Conservation (phyloP, 169 alveolate genomes). For the Plasmodium blacklocki region DNA sequence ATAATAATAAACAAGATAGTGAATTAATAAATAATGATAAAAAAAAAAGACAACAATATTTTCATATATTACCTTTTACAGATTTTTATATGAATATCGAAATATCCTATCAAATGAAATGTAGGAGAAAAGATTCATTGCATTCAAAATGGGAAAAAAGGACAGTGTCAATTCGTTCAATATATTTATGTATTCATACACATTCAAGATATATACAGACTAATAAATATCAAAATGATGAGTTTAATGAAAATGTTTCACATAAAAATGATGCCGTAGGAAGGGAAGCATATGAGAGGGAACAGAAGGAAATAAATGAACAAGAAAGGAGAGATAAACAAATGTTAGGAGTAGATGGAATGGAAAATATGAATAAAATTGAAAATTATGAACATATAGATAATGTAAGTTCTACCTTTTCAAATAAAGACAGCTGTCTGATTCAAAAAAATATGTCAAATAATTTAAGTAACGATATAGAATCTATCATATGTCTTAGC, state of each 20-base stretch:
- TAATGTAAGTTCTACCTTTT: no score
- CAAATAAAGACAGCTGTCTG: background rate
- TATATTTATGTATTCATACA: constrained; percentile 67
- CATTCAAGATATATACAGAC: constrained; percentile 3
- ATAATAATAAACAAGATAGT: background rate
- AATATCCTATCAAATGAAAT: constrained; percentile 20
- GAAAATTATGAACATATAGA: background rate
- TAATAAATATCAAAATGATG: background rate
- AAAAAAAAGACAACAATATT: constrained; percentile 33
- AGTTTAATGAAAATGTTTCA: background rate
- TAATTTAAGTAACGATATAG: constrained; percentile 35
- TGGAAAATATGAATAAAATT: background rate
- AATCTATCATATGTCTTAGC: constrained; percentile 34
- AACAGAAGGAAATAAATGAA: background rate
- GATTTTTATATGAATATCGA: constrained; percentile 61
- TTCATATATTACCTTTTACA: constrained; percentile 56
- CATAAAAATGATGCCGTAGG: background rate
- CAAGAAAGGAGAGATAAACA: background rate
- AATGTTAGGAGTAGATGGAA: background rate
- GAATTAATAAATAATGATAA: constrained; percentile 4
- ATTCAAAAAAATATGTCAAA: constrained; percentile 4
- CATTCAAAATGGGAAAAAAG: constrained; percentile 69
- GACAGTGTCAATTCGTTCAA: constrained; percentile 52
- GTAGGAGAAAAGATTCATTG: constrained; percentile 52
- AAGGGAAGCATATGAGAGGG: background rate